These are phyloP conservation scores for Pezicula neosporulosa DNA, from an alignment of 2,329 filamentous ascomycete species.

Conservation along the genomic window DNA sequence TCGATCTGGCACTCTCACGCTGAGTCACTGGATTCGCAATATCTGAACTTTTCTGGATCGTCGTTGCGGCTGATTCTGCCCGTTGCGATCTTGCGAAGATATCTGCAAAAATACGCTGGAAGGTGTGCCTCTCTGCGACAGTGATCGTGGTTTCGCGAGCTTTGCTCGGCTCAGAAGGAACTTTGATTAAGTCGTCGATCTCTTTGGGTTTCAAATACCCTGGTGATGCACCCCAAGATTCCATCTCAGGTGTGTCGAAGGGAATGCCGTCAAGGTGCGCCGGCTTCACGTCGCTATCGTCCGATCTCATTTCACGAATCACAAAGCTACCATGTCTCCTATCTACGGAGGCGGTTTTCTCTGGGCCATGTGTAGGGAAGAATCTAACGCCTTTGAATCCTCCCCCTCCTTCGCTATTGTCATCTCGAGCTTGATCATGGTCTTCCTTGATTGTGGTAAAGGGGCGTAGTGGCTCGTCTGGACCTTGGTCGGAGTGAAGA, in stretches of 20 bases:
- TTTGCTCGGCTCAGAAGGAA: constrained; percentile 10
- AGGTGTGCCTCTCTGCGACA: constrained; percentile 44
- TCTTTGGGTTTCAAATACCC: constrained; percentile 5
- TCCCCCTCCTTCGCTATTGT: not conserved
- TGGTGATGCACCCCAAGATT: not conserved
- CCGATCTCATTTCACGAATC: not conserved
- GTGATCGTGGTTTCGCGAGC: constrained; percentile 50
- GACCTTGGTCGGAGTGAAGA: too few relatives aligned
- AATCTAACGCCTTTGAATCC: too few relatives aligned
- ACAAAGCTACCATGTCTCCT: not conserved
- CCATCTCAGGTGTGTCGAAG: not conserved
- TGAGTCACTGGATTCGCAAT: too few relatives aligned
- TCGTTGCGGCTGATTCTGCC: too few relatives aligned
- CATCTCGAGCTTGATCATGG: not conserved
- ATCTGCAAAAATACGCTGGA: constrained; percentile 54
- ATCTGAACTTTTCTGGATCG: not conserved
- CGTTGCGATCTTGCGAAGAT: constrained; percentile 36
- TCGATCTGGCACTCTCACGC: constrained; percentile 10
- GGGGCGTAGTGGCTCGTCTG: too few relatives aligned
- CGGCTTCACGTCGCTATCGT: not conserved
- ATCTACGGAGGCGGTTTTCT: too few relatives aligned
- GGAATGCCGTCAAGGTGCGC: not conserved
- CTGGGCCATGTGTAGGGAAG: too few relatives aligned
- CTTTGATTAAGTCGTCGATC: constrained; percentile 15
- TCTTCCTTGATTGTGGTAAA: not conserved